Evolutionary conservation across 2,329 filamentous ascomycete species (phyloP), one percentile per base, ranked within the genome.

Genomic region (Diplodia scrobiculata): DNA sequence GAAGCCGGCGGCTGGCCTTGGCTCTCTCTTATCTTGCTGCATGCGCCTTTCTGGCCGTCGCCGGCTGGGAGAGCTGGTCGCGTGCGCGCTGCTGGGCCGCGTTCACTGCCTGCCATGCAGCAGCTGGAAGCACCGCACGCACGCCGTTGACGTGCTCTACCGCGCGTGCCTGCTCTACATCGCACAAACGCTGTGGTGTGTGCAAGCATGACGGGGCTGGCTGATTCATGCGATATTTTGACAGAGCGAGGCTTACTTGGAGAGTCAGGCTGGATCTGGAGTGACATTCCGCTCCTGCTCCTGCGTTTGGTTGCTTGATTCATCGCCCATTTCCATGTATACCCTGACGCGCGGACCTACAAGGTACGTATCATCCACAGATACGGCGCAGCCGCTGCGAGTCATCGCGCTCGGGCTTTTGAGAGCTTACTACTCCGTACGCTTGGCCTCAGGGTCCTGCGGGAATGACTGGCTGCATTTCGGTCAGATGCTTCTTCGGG

Each of bases 401-500:
- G 54, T 58, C 54, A 58, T 58, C 36, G 55, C 38, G 55, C 55
- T 60, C 55, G 55, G 55, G 34, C 41, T 10, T 27, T 6, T 48
- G 25, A 47, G 55, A 60, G 58, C n/a, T 21, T 50, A 50, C 38
- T 25, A 25, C 25, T 25, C 25, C 25, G 25, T 25, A 25, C 25
- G 25, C 25, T 60, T 32, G 29, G 58, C 29, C 29, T 48, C 58
- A 34, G 55, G 55, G 55, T 41, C 17, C 17, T 32, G 55, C 45
- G 58, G 45, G 41, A 62, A 62, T 62, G 17, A 38, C 58, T 50
- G 58, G 58, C 45, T 50, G 10, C 58, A 36, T n/a, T 25, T 62
- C 58, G 58, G 58, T 13, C 58, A 62, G 41, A 36, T 50, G 41
- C 19, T 10, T 60, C 58, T 10, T 60, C 58, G 58, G 58, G n/a